A percentile compares a stretch with the other conserved stretches of the same genome.
Evolutionary conservation across 257 asterid species (phyloP).

Genomic region (Solanum ossicruentum): DNA sequence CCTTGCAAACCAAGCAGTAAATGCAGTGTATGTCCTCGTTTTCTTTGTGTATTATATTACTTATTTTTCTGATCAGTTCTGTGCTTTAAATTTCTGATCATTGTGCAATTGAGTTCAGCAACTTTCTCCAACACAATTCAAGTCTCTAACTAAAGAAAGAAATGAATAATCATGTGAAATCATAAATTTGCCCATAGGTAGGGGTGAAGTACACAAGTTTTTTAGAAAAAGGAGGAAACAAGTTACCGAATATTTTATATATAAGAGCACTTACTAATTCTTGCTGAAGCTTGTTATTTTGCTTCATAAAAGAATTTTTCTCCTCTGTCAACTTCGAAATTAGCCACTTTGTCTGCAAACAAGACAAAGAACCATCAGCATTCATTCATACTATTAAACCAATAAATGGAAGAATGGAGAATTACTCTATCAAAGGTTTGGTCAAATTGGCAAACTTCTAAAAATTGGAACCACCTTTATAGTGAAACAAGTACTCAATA

Average conservation of each 20-base stretch:
- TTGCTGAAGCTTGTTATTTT: slow-evolving; percentile 59
- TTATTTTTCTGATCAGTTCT: neutral
- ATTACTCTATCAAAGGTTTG: neutral
- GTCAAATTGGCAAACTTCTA: neutral
- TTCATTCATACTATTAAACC: neutral
- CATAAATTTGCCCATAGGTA: neutral
- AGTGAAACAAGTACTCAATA: neutral
- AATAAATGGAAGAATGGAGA: neutral
- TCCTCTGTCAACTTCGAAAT: slow-evolving; percentile 70
- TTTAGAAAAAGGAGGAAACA: neutral
- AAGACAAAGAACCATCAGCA: slow-evolving; percentile 3
- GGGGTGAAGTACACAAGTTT: neutral
- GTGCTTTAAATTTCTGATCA: neutral
- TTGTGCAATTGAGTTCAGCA: neutral
- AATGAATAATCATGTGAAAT: neutral
- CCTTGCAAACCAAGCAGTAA: neutral
- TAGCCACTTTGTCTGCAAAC: slow-evolving; percentile 50
- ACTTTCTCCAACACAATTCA: neutral
- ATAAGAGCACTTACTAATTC: slow-evolving; percentile 23
- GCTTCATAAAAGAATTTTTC: slow-evolving; percentile 49
- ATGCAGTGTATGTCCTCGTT: neutral
- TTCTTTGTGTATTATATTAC: neutral
- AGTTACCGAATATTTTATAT: neutral
- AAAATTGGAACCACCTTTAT: neutral
- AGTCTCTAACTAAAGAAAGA: neutral